phyloP scores from a whole-genome alignment of 352 stramenopile genomes.

The Phytophthora sojae region DNA sequence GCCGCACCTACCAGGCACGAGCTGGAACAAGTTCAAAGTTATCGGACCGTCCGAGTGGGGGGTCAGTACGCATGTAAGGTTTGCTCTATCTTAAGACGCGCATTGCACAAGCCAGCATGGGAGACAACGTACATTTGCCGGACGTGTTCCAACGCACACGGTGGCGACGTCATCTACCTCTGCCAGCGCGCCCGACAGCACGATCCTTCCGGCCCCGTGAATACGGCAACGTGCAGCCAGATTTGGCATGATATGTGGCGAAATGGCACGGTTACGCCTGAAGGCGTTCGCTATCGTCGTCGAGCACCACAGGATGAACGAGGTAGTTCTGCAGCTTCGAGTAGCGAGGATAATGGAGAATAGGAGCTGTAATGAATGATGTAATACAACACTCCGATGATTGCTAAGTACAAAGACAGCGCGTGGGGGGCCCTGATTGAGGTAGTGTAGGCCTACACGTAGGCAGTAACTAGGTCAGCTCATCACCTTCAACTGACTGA shows the following conservation, averaged over 20 bases:
- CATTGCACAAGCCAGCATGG: no score
- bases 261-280: slow-evolving; percentile 2
- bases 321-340: neutral
- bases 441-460: no score
- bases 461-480: no score
- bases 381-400: neutral
- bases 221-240: slow-evolving; percentile 10
- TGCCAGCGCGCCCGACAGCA: no score
- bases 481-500: no score
- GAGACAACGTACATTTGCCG: no score
- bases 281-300: neutral
- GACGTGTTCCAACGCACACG: no score
- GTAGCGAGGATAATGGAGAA: neutral
- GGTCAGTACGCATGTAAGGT: slow-evolving; percentile 15
- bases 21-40: neutral
- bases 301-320: neutral
- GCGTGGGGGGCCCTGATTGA: no score
- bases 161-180: no score
- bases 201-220: neutral
- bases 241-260: slow-evolving; percentile 15
- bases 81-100: slow-evolving; percentile 5
- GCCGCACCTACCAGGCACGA: neutral
- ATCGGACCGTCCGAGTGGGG: neutral
- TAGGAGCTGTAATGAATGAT: neutral
- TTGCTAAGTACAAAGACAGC: no score